Conservation (phyloP, 257 asterid species). For the Asclepias syriaca region DNA sequence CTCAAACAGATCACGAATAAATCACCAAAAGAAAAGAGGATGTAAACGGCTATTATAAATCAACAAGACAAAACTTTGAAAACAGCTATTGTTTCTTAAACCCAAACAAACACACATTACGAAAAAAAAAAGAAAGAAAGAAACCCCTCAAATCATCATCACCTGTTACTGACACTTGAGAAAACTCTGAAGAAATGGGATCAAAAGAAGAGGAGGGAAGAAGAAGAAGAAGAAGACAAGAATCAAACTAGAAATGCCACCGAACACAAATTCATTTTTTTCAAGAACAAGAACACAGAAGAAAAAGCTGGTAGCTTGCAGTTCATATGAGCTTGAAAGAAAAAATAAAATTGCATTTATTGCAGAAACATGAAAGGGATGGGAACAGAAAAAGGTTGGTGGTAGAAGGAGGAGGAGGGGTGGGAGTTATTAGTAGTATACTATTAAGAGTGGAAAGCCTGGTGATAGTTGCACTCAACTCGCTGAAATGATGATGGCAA, state of each 20-base stretch:
- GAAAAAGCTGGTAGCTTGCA: slow-evolving; percentile 25
- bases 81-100: neutral
- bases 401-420: neutral
- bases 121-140: no score
- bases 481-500: slow-evolving; percentile 13
- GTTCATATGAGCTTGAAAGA: slow-evolving; percentile 25
- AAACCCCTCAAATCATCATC: neutral
- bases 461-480: slow-evolving; percentile 17
- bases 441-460: neutral
- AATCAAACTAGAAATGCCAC: neutral
- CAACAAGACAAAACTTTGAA: slow-evolving; percentile 27
- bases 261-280: neutral
- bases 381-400: slow-evolving; percentile 15
- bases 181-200: slow-evolving; percentile 11
- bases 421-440: neutral
- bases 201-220: neutral
- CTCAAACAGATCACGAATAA: neutral
- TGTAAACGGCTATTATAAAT: neutral
- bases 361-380: slow-evolving; percentile 54
- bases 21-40: neutral
- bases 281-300: slow-evolving; percentile 21
- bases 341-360: slow-evolving; percentile 35
- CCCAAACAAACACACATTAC: neutral
- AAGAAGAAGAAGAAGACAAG: neutral
- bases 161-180: slow-evolving; percentile 1